These are phyloP conservation scores for Ceriops zippeliana DNA, from an alignment of 345 rosid species.

Conservation along the genomic window DNA sequence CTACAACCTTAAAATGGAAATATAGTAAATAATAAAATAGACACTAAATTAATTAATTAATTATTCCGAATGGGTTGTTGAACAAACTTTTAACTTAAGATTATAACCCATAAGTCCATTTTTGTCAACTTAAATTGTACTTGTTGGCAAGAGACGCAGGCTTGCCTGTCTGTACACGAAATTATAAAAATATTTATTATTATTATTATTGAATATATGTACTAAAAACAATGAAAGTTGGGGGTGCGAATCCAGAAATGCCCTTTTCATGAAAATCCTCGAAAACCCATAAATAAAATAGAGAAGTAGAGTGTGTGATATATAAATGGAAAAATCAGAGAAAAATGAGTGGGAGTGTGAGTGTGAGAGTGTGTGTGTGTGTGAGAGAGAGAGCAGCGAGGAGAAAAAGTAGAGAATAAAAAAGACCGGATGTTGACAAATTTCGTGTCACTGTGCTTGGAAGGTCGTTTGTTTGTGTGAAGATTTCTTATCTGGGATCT, in stretches of 20 bases:
- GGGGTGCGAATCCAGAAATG: constrained; percentile 56
- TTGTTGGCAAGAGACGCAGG: constrained; percentile 14
- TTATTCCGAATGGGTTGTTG: neutral
- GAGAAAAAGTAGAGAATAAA: constrained; percentile 75
- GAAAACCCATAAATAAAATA: constrained; percentile 6
- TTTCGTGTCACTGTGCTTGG: constrained; percentile 38
- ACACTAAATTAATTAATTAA: constrained; percentile 6
- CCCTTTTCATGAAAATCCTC: constrained; percentile 13
- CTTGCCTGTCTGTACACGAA: neutral
- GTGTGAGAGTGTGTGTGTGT: too few species aligned
- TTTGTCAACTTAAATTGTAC: constrained; percentile 6
- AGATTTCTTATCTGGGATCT: constrained; percentile 78
- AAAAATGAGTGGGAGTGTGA: neutral
- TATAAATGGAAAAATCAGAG: neutral
- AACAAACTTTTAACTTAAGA: neutral
- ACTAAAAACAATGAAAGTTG: constrained; percentile 37
- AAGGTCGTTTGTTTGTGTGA: constrained; percentile 73
- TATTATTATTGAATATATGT: constrained; percentile 9
- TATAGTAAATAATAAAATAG: neutral
- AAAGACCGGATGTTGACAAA: constrained; percentile 98
- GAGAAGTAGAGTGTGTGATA: neutral
- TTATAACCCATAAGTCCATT: neutral
- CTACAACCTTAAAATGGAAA: constrained; percentile 14
- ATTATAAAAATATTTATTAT: neutral
- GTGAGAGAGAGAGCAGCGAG: constrained; percentile 20